Conservation (phyloP, 75 land plant genomes). For the Selaginella moellendorffii region DNA sequence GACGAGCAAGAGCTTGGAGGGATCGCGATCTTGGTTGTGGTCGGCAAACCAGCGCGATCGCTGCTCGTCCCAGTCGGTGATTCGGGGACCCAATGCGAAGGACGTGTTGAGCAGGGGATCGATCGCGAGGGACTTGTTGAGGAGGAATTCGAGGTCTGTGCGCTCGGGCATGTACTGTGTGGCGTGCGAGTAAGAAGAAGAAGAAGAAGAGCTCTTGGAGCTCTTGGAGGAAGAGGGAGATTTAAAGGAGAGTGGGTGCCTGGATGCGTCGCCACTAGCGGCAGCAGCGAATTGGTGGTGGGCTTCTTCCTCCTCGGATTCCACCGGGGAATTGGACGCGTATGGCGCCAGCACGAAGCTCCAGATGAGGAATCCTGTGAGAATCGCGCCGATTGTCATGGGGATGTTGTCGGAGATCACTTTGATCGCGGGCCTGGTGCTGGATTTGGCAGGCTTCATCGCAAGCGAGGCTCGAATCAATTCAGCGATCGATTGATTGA, state of each 20-base stretch:
- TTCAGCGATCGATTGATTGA: no score
- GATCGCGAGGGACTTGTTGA: neutral
- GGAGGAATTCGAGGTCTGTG: neutral
- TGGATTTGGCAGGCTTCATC: no score
- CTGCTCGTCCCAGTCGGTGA: slow-evolving; percentile 18
- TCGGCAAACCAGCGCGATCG: neutral
- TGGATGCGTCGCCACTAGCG: no score
- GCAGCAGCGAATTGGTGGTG: neutral
- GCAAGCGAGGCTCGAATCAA: no score
- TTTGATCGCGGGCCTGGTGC: no score
- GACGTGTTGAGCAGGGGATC: neutral
- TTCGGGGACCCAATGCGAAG: slow-evolving; percentile 11
- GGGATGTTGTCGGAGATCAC: neutral
- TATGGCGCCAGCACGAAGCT: neutral
- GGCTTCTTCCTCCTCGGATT: neutral
- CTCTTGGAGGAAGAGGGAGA: neutral
- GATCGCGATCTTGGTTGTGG: neutral
- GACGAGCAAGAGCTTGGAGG: slow-evolving; percentile 9
- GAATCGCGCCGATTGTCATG: neutral
- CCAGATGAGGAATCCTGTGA: neutral
- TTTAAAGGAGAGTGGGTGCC: neutral
- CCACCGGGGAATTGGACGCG: neutral
- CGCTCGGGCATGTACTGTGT: neutral
- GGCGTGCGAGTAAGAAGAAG: neutral
- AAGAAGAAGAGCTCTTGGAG: no score